A percentile compares a stretch with the other conserved stretches of the same genome.
These are phyloP conservation scores for Achaetomiella virescens DNA, from an alignment of 495 filamentous ascomycete species.

Conservation along the genomic window DNA sequence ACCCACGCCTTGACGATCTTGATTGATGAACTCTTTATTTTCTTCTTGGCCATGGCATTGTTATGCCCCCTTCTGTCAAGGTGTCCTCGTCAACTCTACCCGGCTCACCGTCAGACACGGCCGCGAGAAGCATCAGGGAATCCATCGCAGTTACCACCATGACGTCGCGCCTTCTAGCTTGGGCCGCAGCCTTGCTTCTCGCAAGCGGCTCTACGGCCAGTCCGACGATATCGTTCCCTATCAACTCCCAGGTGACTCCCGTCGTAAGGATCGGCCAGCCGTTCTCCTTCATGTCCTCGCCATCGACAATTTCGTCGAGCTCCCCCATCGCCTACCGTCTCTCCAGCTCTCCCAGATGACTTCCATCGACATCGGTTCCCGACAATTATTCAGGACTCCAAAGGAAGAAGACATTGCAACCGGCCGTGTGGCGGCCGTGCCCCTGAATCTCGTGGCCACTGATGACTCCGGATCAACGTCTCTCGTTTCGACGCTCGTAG, in stretches of 20 bases:
- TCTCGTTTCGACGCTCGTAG: constrained; percentile 56
- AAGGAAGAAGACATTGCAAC: constrained; percentile 48
- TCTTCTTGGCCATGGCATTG: not conserved
- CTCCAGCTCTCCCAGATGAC: constrained; percentile 58
- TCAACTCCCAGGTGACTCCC: constrained; percentile 72
- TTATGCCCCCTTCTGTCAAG: not conserved
- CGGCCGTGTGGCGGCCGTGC: constrained; percentile 35
- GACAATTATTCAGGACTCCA: constrained; percentile 62
- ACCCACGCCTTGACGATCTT: constrained; percentile 16
- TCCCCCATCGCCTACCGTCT: constrained; percentile 56
- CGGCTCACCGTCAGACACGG: not conserved
- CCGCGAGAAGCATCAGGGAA: not conserved
- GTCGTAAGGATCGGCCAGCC: constrained; percentile 59
- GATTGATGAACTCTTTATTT: constrained; percentile 2
- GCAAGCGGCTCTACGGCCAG: constrained; percentile 32
- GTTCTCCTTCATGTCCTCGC: constrained; percentile 63
- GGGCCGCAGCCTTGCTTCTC: constrained; percentile 15
- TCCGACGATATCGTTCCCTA: constrained; percentile 54
- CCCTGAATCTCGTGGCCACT: constrained; percentile 56
- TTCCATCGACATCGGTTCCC: constrained; percentile 57
- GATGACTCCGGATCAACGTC: constrained; percentile 51
- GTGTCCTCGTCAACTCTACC: not conserved
- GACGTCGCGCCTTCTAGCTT: constrained; percentile 7
- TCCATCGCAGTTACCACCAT: constrained; percentile 14
- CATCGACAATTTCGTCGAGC: constrained; percentile 57